Evolutionary conservation across 1,284 basidiomycete species (phyloP), one percentile per base, ranked within the genome.

Genomic region (Microbotryum intermedium): DNA sequence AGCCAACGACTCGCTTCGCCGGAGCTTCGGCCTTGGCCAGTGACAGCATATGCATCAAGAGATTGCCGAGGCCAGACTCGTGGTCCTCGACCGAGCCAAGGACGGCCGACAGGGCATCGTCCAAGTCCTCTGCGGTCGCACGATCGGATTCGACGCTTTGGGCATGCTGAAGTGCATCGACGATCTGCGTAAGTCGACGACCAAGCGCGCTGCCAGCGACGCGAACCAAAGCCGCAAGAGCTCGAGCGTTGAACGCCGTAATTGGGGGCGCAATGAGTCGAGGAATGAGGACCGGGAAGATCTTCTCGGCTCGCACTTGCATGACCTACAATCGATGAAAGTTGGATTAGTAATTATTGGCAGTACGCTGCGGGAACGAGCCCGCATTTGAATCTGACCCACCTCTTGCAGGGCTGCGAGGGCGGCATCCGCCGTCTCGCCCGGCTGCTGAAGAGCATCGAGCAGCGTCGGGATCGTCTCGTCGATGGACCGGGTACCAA

Each of bases 211-310:
- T 81, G 9, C 94, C 94, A 44, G 95, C 94, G 8, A 97, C 94
- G 6, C 88, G 88, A 20, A 97, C 91, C 46, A 98, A 80, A 0
- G 90, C 86, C 3, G 86, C 86, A 13, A 98, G 78, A 4, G 94
- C 94, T 21, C 86, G 84, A n/a, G 90, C 90, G 72, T 98, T 97
- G 84, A 97, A 97, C 4, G 87, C 84, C 3, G 90, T 86, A 82
- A 98, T 93, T 0, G 94, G 94, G 43, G 83, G 83, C 6, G 86
- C 83, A 44, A 89, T 92, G 64, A 98, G 80, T 7, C 92, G 93
- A 0, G 94, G 95, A 54, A 98, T 90, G 57, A 98, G 79, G n/a
- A 95, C 88, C 0, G 95, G 95, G 88, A 98, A 97, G 53, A 99
- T 93, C 16, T 88, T 92, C 50, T 86, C 81, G 13, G 92, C 88